phyloP scores from a whole-genome alignment of 1,284 basidiomycete genomes.

The Sutorius eximius region DNA sequence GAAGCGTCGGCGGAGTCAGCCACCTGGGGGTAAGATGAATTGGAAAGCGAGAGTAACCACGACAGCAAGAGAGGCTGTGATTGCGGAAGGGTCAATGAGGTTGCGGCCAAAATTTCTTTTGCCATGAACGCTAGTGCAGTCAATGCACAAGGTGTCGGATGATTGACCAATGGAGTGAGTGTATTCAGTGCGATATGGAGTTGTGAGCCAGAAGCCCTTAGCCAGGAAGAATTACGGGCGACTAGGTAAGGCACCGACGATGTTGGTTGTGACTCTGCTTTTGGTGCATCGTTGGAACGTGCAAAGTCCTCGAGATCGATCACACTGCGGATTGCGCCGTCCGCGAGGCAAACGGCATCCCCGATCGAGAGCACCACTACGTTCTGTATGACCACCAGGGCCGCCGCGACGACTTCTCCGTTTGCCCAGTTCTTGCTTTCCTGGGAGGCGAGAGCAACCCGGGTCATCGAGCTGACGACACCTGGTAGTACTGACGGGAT shows the following conservation, averaged over 20 bases:
- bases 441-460: constrained; percentile 58
- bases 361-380: constrained; percentile 58
- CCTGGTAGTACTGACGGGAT: constrained; percentile 80
- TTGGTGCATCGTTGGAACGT: constrained; percentile 30
- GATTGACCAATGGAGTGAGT: constrained; percentile 58
- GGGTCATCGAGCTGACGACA: constrained; percentile 72
- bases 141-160: constrained; percentile 65
- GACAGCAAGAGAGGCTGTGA: constrained; percentile 66
- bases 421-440: constrained; percentile 60
- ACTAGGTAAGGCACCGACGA: constrained; percentile 43
- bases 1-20: constrained; percentile 40
- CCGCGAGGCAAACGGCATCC: constrained; percentile 62
- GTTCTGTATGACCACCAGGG: constrained; percentile 57
- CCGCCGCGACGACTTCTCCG: constrained; percentile 60
- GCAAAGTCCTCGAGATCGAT: constrained; percentile 63
- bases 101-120: constrained; percentile 49
- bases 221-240: constrained; percentile 55
- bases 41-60: constrained; percentile 53
- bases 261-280: constrained; percentile 12
- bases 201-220: constrained; percentile 64
- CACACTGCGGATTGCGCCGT: constrained; percentile 56
- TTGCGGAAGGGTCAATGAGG: constrained; percentile 62
- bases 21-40: constrained; percentile 27
- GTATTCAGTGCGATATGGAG: constrained; percentile 67
- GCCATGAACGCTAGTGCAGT: constrained; percentile 58